Percentiles rank a stretch among this genome's conserved stretches.
These are phyloP conservation scores for Thermomucor indicae-seudaticae DNA, from an alignment of 371 early-diverging fungal species.

Conservation along the genomic window DNA sequence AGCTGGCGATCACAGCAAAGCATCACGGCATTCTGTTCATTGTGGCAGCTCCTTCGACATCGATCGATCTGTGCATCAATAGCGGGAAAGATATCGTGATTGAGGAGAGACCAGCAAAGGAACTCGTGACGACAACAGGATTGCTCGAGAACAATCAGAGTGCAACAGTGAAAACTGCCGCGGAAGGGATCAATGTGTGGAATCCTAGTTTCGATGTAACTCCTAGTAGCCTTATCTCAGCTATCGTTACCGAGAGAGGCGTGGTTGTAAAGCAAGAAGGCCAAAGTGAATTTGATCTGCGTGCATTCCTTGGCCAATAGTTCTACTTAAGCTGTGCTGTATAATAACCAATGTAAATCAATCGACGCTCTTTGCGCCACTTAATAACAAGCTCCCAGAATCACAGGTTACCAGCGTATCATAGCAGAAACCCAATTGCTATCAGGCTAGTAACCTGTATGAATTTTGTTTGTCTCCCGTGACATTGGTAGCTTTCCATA, in stretches of 20 bases:
- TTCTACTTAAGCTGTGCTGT: too few species aligned
- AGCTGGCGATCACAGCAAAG: slow-evolving; percentile 86
- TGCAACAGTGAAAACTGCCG: slow-evolving; percentile 76
- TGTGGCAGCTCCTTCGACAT: slow-evolving; percentile 94
- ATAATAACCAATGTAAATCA: too few species aligned
- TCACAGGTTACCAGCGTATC: too few species aligned
- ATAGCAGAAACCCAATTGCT: too few species aligned
- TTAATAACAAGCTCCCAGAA: too few species aligned
- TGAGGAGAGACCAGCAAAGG: slow-evolving; percentile 79
- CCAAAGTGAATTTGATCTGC: slow-evolving; percentile 55
- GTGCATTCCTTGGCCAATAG: slow-evolving; percentile 27
- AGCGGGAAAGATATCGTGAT: slow-evolving; percentile 80
- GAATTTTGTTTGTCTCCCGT: too few species aligned
- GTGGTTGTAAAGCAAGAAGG: slow-evolving; percentile 68
- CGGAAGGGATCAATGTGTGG: slow-evolving; percentile 85
- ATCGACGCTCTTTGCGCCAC: too few species aligned
- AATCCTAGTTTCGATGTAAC: slow-evolving; percentile 97
- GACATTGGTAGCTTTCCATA: too few species aligned
- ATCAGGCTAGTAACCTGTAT: too few species aligned
- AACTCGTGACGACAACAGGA: slow-evolving; percentile 75
- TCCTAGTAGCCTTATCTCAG: slow-evolving; percentile 81
- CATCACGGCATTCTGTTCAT: slow-evolving; percentile 86
- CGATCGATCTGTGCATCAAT: slow-evolving; percentile 74
- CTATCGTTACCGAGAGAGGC: slow-evolving; percentile 93
- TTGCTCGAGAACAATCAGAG: slow-evolving; percentile 28